Evolutionary conservation across 164 flowering plant genomes (phyloP).

Genomic region (Aristolochia fimbriata): DNA sequence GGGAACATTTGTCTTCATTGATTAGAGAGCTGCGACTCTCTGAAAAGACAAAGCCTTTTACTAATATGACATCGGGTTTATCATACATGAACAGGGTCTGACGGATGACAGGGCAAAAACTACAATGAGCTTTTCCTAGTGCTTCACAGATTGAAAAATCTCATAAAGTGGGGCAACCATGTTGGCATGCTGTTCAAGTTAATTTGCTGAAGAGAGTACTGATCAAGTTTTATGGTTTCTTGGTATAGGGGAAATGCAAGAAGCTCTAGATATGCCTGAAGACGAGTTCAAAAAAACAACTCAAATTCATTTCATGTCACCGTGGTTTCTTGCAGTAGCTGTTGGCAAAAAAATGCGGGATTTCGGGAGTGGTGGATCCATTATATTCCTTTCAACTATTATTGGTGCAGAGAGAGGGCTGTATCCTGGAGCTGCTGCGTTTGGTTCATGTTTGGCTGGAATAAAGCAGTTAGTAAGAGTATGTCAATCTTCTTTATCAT

Average conservation of each 20-base stretch:
- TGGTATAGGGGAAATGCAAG: constrained; percentile 67
- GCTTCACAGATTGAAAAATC: too few relatives aligned
- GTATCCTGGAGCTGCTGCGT: constrained; percentile 82
- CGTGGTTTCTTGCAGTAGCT: constrained; percentile 73
- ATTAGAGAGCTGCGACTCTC: too few relatives aligned
- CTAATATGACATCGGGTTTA: too few relatives aligned
- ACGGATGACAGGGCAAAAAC: too few relatives aligned
- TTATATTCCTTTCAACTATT: constrained; percentile 63
- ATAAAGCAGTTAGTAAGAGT: constrained; percentile 77
- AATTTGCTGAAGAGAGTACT: too few relatives aligned
- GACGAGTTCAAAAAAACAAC: constrained; percentile 65
- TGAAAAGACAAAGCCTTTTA: too few relatives aligned
- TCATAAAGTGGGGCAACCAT: too few relatives aligned
- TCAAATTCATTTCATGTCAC: constrained; percentile 58
- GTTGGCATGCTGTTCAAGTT: too few relatives aligned
- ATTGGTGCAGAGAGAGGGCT: constrained; percentile 80
- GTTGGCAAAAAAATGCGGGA: constrained; percentile 68
- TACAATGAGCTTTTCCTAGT: too few relatives aligned
- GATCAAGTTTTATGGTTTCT: not conserved
- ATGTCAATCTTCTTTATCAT: constrained; percentile 14
- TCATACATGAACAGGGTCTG: too few relatives aligned
- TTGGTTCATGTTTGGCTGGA: constrained; percentile 73
- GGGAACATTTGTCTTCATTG: too few relatives aligned
- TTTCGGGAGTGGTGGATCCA: constrained; percentile 62
- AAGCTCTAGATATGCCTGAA: constrained; percentile 40